These are phyloP conservation scores for Globisporangium mamillatum DNA, from an alignment of 352 stramenopile species.

Conservation along the genomic window DNA sequence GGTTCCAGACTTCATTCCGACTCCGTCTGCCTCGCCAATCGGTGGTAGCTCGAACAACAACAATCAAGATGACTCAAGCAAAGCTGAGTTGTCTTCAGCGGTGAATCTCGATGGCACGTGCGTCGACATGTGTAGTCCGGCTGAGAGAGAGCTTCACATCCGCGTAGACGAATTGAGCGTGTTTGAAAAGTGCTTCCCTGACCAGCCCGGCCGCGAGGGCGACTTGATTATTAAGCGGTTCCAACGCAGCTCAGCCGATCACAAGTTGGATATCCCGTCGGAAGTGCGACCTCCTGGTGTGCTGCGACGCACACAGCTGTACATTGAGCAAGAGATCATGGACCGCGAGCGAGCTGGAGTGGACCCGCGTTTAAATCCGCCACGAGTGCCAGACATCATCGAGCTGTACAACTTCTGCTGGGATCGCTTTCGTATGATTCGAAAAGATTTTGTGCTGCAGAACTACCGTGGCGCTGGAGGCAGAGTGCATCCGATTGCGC, in stretches of 20 bases:
- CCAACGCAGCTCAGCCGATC: conserved; percentile 81
- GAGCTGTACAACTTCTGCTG: conserved; percentile 97
- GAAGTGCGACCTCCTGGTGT: conserved; percentile 80
- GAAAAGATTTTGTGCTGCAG: conserved; percentile 96
- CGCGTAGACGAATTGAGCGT: conserved; percentile 83
- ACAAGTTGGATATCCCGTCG: conserved; percentile 81
- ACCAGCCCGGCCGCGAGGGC: conserved; percentile 47
- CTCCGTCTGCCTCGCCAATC: background rate
- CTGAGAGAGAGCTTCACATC: conserved; percentile 81
- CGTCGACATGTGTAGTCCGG: conserved; percentile 82
- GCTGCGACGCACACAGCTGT: conserved; percentile 74
- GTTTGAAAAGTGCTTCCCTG: conserved; percentile 82
- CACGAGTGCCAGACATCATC: conserved; percentile 68
- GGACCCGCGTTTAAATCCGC: conserved; percentile 69
- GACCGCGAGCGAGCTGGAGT: conserved; percentile 61
- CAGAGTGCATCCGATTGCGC: conserved; percentile 88
- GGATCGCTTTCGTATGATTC: conserved; percentile 95
- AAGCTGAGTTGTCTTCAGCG: conserved; percentile 58
- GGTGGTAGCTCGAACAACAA: background rate
- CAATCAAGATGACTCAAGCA: conserved; percentile 33
- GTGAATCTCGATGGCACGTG: conserved; percentile 74
- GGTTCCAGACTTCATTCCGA: conserved; percentile 1
- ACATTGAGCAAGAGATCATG: conserved; percentile 86
- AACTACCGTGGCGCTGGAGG: conserved; percentile 94
- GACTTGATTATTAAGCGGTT: conserved; percentile 87